phyloP scores from a whole-genome alignment of 2,329 filamentous ascomycete species.

The Karstenula rhodostoma region DNA sequence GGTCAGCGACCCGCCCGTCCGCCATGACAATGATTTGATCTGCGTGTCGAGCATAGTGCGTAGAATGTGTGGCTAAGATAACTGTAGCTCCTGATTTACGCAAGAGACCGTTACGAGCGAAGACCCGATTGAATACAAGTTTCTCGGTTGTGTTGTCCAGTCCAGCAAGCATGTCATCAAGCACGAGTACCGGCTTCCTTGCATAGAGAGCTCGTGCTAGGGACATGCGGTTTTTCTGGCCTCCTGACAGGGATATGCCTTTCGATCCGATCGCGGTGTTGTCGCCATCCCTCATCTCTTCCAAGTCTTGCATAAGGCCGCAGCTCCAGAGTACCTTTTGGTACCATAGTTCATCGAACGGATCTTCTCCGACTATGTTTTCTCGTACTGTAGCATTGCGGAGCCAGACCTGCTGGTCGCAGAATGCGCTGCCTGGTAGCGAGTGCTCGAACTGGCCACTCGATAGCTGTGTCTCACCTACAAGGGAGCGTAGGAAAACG shows the following conservation, averaged over 20 bases:
- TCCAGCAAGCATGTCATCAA: constrained; percentile 59
- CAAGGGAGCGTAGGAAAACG: constrained; percentile 42
- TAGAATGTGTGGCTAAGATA: constrained; percentile 24
- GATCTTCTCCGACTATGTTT: constrained; percentile 35
- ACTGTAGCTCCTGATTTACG: constrained; percentile 35
- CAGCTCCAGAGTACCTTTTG: constrained; percentile 28
- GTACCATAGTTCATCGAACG: constrained; percentile 34
- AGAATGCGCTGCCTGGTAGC: constrained; percentile 30
- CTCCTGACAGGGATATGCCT: constrained; percentile 58
- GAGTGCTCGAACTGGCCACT: constrained; percentile 21
- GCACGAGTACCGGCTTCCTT: constrained; percentile 51
- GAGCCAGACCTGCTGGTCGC: constrained; percentile 40
- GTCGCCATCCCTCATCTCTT: constrained; percentile 26
- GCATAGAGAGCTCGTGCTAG: constrained; percentile 60
- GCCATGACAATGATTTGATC: constrained; percentile 20
- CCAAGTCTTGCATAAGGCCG: constrained; percentile 22
- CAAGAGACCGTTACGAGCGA: constrained; percentile 53
- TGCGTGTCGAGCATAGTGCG: constrained; percentile 20
- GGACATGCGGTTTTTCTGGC: constrained; percentile 56
- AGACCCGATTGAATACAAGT: constrained; percentile 53
- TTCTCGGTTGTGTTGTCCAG: constrained; percentile 57
- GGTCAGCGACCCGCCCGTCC: constrained; percentile 16
- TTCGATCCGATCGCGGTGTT: constrained; percentile 56
- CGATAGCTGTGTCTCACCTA: constrained; percentile 23
- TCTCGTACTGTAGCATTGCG: constrained; percentile 34